Evolutionary conservation across 2,329 filamentous ascomycete species (phyloP), one percentile per base, ranked within the genome.

Genomic region (Cladosporium sp.): DNA sequence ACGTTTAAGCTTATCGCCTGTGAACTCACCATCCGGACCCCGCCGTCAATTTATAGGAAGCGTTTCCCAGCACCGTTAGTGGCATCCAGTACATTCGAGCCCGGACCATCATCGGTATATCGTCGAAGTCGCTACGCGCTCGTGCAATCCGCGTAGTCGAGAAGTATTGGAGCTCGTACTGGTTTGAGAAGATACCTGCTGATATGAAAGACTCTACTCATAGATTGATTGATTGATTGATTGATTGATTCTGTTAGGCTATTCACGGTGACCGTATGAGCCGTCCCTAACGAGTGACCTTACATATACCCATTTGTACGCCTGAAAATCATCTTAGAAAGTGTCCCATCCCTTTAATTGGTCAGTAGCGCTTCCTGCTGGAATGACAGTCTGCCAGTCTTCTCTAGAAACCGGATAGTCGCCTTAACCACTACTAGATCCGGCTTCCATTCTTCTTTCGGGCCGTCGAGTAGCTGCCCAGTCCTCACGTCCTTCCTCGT

Each of bases 191-290:
- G n/a, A n/a, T n/a, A n/a, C n/a, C n/a, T n/a, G n/a, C n/a, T n/a
- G n/a, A n/a, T n/a, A n/a, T n/a, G n/a, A n/a, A n/a, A n/a, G n/a
- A n/a, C n/a, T n/a, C n/a, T n/a, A n/a, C n/a, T n/a, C n/a, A n/a
- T n/a, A n/a, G n/a, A n/a, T n/a, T n/a, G 28, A 28, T 28, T 28
- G 28, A 28, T 28, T 28, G 28, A 28, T 53, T 53, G 48, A 23
- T 28, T 53, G 48, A 23, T 53, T 58, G 18, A 58, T 58, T 58
- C 54, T 14, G 23, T 58, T 28, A 34, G 32, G 54, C 54, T 36
- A 58, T 58, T 32, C 54, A 58, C 54, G 54, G 32, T 58, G 54
- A 34, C 54, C 54, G 54, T 58, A 58, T 58, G 54, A 58, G 54
- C 54, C 32, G 54, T 58, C 54, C 54, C 54, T 58, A 58, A 58